phyloP scores from a whole-genome alignment of 495 filamentous ascomycete species.

The Bombardia bombarda region DNA sequence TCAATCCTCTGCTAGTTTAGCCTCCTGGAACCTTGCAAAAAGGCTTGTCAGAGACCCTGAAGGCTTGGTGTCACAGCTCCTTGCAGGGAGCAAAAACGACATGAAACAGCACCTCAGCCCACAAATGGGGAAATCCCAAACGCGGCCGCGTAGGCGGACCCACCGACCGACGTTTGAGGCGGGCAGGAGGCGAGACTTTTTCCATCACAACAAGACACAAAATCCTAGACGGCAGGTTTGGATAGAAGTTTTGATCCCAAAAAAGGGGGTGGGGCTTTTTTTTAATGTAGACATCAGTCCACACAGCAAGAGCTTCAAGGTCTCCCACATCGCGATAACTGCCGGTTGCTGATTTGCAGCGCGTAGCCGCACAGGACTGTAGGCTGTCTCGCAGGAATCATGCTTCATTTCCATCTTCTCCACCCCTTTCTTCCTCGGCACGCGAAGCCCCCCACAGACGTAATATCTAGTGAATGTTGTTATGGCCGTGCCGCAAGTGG shows the following conservation, averaged over 20 bases:
- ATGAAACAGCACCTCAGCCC: conserved; percentile 32
- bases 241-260: neutral
- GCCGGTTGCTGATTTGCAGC: conserved; percentile 18
- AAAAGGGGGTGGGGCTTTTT: neutral
- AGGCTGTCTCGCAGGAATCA: conserved; percentile 5
- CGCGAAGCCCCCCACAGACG: neutral
- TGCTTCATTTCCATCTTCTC: conserved; percentile 8
- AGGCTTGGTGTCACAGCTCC: conserved; percentile 14
- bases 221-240: neutral
- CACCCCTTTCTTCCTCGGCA: neutral
- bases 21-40: conserved; percentile 8
- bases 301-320: conserved; percentile 3
- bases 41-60: conserved; percentile 4
- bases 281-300: neutral
- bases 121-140: conserved; percentile 25
- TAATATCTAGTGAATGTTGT: neutral
- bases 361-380: conserved; percentile 9
- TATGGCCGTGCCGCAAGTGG: neutral
- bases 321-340: conserved; percentile 3
- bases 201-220: conserved; percentile 10
- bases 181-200: conserved; percentile 1
- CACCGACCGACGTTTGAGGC: conserved; percentile 24
- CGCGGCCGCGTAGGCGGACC: conserved; percentile 18
- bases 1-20: conserved; percentile 10
- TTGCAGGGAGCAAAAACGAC: conserved; percentile 13